These are phyloP conservation scores for Suillus hirtellus DNA, from an alignment of 768 basidiomycete species.

Conservation along the genomic window DNA sequence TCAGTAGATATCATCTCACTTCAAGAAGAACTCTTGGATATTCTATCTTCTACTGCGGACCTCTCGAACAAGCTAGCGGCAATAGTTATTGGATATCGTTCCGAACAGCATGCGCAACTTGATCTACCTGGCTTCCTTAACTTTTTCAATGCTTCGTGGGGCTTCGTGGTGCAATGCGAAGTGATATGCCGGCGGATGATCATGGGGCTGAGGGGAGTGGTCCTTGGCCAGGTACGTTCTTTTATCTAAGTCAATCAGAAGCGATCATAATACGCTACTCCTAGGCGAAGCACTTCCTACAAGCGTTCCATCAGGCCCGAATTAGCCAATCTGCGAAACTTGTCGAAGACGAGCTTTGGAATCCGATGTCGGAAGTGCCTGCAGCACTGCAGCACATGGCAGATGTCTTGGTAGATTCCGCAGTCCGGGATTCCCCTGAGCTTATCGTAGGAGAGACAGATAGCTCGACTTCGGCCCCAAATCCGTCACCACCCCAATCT, in stretches of 20 bases:
- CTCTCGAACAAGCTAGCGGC: constrained; percentile 82
- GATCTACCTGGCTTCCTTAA: constrained; percentile 72
- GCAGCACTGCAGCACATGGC: constrained; percentile 65
- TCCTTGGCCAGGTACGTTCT: constrained; percentile 71
- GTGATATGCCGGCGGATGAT: constrained; percentile 88
- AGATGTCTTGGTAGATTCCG: constrained; percentile 75
- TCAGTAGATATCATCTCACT: constrained; percentile 45
- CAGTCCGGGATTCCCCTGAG: constrained; percentile 78
- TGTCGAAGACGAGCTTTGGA: constrained; percentile 97
- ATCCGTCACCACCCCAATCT: constrained; percentile 24
- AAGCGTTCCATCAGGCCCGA: constrained; percentile 79
- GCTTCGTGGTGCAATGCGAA: constrained; percentile 88
- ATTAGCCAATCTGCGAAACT: constrained; percentile 81
- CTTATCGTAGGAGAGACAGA: constrained; percentile 42
- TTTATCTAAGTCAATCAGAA: constrained; percentile 2
- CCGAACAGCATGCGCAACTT: constrained; percentile 77
- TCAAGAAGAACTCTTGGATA: constrained; percentile 72
- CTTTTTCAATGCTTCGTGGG: constrained; percentile 86
- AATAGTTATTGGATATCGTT: constrained; percentile 72
- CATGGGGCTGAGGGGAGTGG: constrained; percentile 83
- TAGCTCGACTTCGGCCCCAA: constrained; percentile 6
- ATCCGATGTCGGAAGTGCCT: constrained; percentile 68
- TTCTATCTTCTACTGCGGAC: constrained; percentile 79
- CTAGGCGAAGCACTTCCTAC: constrained; percentile 86
- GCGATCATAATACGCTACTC: constrained; percentile 13